Conservation (phyloP, 2,329 filamentous ascomycete genomes). For the Penicillium crustosum region DNA sequence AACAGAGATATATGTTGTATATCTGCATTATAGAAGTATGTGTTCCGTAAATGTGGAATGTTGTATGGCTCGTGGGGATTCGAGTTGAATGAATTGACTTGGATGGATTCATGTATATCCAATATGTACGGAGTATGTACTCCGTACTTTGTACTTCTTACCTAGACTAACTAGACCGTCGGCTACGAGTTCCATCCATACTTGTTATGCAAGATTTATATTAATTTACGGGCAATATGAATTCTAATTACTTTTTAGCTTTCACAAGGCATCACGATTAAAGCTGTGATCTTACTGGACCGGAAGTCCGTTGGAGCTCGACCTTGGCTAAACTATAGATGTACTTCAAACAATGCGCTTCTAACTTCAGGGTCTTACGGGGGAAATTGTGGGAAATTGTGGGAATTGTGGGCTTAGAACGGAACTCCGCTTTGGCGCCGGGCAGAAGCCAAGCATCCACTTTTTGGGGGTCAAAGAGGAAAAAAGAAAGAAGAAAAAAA, state of each 20-base stretch:
- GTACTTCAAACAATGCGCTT: neutral
- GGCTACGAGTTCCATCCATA: neutral
- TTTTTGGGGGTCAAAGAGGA: neutral
- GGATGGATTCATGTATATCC: too few relatives aligned
- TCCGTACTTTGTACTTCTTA: neutral
- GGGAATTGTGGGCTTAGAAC: neutral
- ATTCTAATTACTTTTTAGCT: neutral
- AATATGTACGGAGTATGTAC: neutral
- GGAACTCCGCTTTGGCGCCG: constrained; percentile 15
- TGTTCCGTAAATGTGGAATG: too few relatives aligned
- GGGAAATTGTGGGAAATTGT: neutral
- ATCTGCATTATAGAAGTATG: neutral
- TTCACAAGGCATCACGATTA: constrained; percentile 11
- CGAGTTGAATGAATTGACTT: too few relatives aligned
- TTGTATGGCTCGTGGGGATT: too few relatives aligned
- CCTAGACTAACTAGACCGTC: neutral
- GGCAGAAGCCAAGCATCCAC: constrained; percentile 1
- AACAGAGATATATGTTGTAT: too few relatives aligned
- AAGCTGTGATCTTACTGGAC: constrained; percentile 14
- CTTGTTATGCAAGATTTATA: too few relatives aligned
- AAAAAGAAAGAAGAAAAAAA: neutral
- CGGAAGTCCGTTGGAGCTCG: constrained; percentile 19
- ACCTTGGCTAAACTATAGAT: neutral
- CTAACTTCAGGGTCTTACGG: neutral
- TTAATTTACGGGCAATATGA: neutral